A percentile compares a stretch with the other conserved stretches of the same genome.
These are phyloP conservation scores for Psophocarpus tetragonolobus DNA, from an alignment of 306 rosid species.

Conservation along the genomic window DNA sequence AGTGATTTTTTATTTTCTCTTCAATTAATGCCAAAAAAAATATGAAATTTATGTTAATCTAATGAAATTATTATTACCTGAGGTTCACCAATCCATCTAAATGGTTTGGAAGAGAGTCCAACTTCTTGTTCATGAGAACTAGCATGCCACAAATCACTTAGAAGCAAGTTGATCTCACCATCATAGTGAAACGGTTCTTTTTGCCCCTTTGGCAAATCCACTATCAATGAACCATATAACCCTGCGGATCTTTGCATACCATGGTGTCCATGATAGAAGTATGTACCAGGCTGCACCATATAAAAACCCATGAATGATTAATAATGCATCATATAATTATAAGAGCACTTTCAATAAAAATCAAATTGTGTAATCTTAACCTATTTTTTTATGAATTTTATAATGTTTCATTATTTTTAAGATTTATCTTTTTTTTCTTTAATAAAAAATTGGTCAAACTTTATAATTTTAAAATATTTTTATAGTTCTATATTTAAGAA, in stretches of 20 bases:
- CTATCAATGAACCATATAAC: constrained; percentile 82
- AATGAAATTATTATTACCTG: constrained; percentile 53
- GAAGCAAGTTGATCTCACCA: constrained; percentile 59
- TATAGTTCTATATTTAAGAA: too few species aligned
- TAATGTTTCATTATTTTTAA: too few species aligned
- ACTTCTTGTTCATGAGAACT: constrained; percentile 64
- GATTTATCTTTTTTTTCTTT: too few species aligned
- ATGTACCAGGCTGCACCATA: constrained; percentile 74
- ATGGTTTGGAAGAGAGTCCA: constrained; percentile 67
- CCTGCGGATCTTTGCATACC: constrained; percentile 96
- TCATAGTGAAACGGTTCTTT: constrained; percentile 71
- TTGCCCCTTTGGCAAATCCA: constrained; percentile 55
- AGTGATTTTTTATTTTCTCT: too few species aligned
- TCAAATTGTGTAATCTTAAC: too few species aligned
- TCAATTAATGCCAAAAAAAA: not conserved
- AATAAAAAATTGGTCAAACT: too few species aligned
- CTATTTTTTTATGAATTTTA: too few species aligned
- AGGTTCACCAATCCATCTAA: constrained; percentile 84
- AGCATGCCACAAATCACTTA: constrained; percentile 83
- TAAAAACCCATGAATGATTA: not conserved
- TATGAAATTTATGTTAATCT: not conserved
- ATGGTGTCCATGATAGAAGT: constrained; percentile 81
- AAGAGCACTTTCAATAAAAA: too few species aligned
- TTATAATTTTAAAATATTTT: too few species aligned
- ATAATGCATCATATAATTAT: too few species aligned